phyloP scores from a whole-genome alignment of 1,284 basidiomycete genomes.

The Mycena sp. region DNA sequence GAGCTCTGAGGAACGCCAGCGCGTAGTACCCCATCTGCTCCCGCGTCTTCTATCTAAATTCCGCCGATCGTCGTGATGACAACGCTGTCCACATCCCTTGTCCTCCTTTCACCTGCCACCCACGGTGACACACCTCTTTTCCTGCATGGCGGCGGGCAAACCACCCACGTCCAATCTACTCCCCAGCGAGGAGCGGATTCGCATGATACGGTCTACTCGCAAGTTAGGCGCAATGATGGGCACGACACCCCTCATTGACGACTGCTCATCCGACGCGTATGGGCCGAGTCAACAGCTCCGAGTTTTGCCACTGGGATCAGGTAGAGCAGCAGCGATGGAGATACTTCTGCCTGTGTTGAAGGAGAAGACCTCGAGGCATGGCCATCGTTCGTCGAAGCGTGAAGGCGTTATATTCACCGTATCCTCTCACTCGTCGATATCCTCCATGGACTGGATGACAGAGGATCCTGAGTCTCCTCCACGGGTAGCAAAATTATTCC shows the following conservation, averaged over 20 bases:
- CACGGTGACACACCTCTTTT: not conserved
- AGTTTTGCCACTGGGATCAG: not conserved
- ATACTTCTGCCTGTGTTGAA: slow-evolving; percentile 8
- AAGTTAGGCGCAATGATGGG: slow-evolving; percentile 26
- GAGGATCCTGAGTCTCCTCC: not conserved
- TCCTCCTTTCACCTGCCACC: not conserved
- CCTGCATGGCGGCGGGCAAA: not conserved
- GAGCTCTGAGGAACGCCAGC: no score
- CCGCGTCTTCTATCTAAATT: no score
- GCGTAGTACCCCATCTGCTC: no score
- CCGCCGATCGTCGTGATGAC: no score
- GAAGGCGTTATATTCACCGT: slow-evolving; percentile 21
- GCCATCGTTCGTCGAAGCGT: slow-evolving; percentile 18
- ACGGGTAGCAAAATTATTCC: not conserved
- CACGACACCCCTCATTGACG: slow-evolving; percentile 22
- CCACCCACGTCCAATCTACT: slow-evolving; percentile 28
- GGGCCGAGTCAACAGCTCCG: not conserved
- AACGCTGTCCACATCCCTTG: no score
- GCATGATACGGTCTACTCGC: slow-evolving; percentile 19
- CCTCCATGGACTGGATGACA: not conserved
- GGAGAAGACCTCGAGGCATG: not conserved
- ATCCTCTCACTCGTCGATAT: slow-evolving; percentile 1
- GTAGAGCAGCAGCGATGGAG: not conserved
- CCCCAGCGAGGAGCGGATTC: slow-evolving; percentile 14
- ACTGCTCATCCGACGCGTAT: not conserved